Evolutionary conservation across 352 stramenopile species (phyloP), one percentile per base, ranked within the genome.

Genomic region (Phytophthora hybrid): DNA sequence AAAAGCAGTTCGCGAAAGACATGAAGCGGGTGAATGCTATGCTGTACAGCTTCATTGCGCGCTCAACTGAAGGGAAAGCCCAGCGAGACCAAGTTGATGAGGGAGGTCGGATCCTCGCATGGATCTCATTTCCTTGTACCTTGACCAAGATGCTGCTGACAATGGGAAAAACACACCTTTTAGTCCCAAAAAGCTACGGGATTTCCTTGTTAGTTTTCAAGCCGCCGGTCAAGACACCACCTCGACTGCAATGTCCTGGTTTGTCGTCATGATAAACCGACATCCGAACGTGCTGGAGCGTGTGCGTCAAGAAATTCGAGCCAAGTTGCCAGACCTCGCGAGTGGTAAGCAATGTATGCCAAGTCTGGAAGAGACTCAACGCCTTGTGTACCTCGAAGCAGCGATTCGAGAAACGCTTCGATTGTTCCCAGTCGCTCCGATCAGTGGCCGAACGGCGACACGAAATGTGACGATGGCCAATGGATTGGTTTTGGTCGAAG

Each of bases 141-240:
- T 89, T 16, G 79, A 85, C 23, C 68, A 75, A 41, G 63, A 74
- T 5, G 53, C 54, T 37, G 65, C 26, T 23, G 65, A 78, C 32
- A 65, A 77, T 47, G 62, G 47, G 8, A 57, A 81, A 10, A 52
- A 63, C 52, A 26, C 49, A n/a, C 21, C 49, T 29, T 62, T 69
- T 54, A 39, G 66, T 9, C 71, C 66, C 4, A 84, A 77, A 10
- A 77, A 93, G 6, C 71, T 96, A 18, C 83, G 86, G 18, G 85
- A 95, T 77, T 90, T 97, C 57, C 73, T 89, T 7, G 79, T 95
- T 19, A 89, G 77, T 26, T 91, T 95, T 52, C 79, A 93, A 18
- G 76, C 84, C 16, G 83, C 85, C 39, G 87, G 88, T 2, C 74
- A 83, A 23, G 88, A 93, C 70, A 94, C 89, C 0, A 95, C 88